Evolutionary conservation across 495 filamentous ascomycete species (phyloP).

Genomic region (Acidomyces sp.): DNA sequence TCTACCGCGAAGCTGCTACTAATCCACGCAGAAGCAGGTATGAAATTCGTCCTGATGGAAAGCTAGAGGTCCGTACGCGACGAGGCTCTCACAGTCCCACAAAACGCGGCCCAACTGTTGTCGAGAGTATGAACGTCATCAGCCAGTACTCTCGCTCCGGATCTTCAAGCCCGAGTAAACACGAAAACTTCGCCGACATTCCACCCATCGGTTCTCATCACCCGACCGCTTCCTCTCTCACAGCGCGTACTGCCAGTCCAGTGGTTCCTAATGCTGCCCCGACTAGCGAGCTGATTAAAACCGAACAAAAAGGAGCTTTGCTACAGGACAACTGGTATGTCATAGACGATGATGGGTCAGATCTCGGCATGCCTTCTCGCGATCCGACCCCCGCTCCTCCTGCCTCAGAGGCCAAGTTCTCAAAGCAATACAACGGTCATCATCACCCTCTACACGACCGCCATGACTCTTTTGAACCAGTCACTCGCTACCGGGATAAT

Average conservation of each 20-base stretch:
- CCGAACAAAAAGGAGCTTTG: slow-evolving; percentile 13
- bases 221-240: background rate
- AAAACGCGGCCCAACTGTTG: slow-evolving; percentile 1
- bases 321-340: slow-evolving; percentile 23
- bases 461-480: slow-evolving; percentile 12
- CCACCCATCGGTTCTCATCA: background rate
- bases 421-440: too few relatives aligned
- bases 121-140: background rate
- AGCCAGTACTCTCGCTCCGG: background rate
- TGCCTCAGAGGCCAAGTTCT: slow-evolving; percentile 1
- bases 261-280: slow-evolving; percentile 10
- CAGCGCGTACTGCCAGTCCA: slow-evolving; percentile 4
- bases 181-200: background rate
- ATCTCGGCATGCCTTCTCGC: slow-evolving; percentile 1
- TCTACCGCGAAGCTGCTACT: slow-evolving; percentile 36
- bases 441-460: slow-evolving; percentile 5
- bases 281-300: background rate
- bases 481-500: too few relatives aligned
- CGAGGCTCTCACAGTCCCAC: slow-evolving; percentile 20
- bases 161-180: background rate
- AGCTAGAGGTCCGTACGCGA: slow-evolving; percentile 27
- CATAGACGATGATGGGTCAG: slow-evolving; percentile 12
- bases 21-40: slow-evolving; percentile 32
- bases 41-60: slow-evolving; percentile 12
- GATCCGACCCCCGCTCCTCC: slow-evolving; percentile 1